Evolutionary conservation across 1,284 basidiomycete genomes (phyloP).

Genomic region (Tremellales sp.): DNA sequence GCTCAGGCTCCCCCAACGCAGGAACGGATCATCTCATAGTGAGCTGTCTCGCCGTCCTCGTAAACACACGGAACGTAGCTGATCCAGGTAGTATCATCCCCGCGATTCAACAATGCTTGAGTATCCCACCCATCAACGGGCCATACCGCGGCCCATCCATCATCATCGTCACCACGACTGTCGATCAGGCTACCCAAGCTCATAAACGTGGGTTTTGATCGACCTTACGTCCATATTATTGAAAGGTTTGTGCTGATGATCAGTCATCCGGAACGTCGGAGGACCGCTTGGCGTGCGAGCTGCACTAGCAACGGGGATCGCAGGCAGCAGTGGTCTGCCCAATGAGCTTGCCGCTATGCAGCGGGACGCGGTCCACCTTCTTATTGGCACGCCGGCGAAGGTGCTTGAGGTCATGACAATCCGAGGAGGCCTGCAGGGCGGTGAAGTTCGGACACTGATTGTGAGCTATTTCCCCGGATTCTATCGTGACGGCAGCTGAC

Average conservation of each 20-base stretch:
- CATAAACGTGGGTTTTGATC: conserved; percentile 58
- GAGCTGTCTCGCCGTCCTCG: conserved; percentile 10
- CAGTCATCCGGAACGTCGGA: conserved; percentile 88
- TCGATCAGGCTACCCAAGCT: conserved; percentile 96
- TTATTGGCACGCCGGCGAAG: conserved; percentile 96
- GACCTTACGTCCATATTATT: neutral
- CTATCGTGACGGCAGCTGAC: neutral
- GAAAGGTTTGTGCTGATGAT: neutral
- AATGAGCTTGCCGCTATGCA: conserved; percentile 79
- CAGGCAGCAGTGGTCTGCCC: conserved; percentile 61
- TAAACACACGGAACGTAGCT: neutral
- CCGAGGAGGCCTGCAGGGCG: conserved; percentile 59
- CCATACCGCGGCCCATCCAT: conserved; percentile 75
- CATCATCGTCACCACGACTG: conserved; percentile 92
- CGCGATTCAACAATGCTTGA: conserved; percentile 77
- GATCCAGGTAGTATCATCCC: conserved; percentile 64
- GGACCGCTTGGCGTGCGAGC: conserved; percentile 84
- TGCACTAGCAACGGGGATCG: conserved; percentile 74
- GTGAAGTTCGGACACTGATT: conserved; percentile 84
- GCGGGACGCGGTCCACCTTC: conserved; percentile 86
- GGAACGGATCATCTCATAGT: conserved; percentile 92
- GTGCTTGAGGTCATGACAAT: conserved; percentile 87
- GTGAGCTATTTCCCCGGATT: conserved; percentile 20
- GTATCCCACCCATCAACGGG: conserved; percentile 54
- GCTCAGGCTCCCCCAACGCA: conserved; percentile 98